These are phyloP conservation scores for Cyberlindnera samutprakarnensis DNA, from an alignment of 805 yeast species.

Conservation along the genomic window DNA sequence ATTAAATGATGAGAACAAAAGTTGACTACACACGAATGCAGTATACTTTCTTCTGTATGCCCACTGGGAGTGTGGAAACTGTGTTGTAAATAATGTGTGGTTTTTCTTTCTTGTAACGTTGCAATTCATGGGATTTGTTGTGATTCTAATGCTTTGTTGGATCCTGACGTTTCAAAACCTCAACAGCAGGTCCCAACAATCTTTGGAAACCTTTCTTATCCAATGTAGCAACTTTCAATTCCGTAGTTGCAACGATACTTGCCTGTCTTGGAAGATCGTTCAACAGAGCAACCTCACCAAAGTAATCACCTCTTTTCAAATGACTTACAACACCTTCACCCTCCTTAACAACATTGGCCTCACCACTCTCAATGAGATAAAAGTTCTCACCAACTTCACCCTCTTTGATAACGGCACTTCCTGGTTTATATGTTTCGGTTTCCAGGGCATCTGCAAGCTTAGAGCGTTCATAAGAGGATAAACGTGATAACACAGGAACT, in stretches of 20 bases:
- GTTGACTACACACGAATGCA: neutral
- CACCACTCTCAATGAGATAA: constrained; percentile 72
- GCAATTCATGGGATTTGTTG: too few relatives aligned
- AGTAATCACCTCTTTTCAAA: constrained; percentile 79
- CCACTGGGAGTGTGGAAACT: too few relatives aligned
- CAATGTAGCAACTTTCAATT: constrained; percentile 82
- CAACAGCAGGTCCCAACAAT: constrained; percentile 90
- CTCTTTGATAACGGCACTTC: constrained; percentile 70
- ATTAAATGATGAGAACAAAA: too few relatives aligned
- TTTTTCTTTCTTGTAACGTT: too few relatives aligned
- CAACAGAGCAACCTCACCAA: constrained; percentile 92
- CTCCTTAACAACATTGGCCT: constrained; percentile 61
- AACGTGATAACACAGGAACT: constrained; percentile 70
- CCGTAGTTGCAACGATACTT: constrained; percentile 69
- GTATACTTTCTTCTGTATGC: too few relatives aligned
- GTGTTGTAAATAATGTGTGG: too few relatives aligned
- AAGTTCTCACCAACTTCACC: constrained; percentile 82
- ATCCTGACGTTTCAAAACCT: constrained; percentile 76
- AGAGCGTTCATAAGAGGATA: constrained; percentile 75
- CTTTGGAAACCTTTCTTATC: constrained; percentile 92
- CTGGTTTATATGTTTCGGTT: constrained; percentile 63
- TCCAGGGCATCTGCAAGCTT: constrained; percentile 92
- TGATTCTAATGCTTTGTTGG: constrained; percentile 57
- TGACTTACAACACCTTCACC: constrained; percentile 53
- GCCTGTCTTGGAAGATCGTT: constrained; percentile 94